Conservation (phyloP, 352 stramenopile species). For the Globisporangium megalacanthum region DNA sequence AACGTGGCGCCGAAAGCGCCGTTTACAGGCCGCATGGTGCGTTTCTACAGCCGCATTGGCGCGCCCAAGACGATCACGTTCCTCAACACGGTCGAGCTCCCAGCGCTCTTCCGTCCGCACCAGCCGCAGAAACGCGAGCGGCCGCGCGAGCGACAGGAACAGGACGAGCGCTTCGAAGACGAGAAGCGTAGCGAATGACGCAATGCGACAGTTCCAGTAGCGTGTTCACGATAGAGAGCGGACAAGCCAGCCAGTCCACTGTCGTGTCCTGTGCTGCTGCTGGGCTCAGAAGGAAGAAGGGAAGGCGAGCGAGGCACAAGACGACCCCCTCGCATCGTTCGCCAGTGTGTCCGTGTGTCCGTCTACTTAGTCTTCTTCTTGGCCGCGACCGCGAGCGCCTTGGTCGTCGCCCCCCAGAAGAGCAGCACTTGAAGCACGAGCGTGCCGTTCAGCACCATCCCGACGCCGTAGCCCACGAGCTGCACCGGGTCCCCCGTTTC, state of each 20-base stretch:
- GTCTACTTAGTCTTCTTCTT: slow-evolving; percentile 72
- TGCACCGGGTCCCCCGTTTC: slow-evolving; percentile 78
- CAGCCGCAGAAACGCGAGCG: slow-evolving; percentile 52
- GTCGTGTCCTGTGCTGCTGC: too few relatives aligned
- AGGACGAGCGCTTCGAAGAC: slow-evolving; percentile 19
- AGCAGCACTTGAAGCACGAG: slow-evolving; percentile 76
- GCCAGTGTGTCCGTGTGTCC: neutral
- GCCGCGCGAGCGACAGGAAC: slow-evolving; percentile 24
- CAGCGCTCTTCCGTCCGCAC: slow-evolving; percentile 57
- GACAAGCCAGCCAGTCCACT: neutral
- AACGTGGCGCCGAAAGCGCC: slow-evolving; percentile 59
- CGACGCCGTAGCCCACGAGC: slow-evolving; percentile 62
- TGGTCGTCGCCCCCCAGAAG: slow-evolving; percentile 81
- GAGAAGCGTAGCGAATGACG: neutral
- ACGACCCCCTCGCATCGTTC: neutral
- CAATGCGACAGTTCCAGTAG: too few relatives aligned
- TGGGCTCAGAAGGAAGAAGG: too few relatives aligned
- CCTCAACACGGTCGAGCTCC: slow-evolving; percentile 61
- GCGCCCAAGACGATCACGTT: slow-evolving; percentile 79
- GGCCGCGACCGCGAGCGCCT: slow-evolving; percentile 42
- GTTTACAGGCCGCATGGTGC: slow-evolving; percentile 61
- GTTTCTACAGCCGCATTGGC: slow-evolving; percentile 59
- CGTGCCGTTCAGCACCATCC: slow-evolving; percentile 69
- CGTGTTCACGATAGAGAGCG: neutral
- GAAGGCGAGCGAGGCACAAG: too few relatives aligned